Evolutionary conservation across 352 stramenopile genomes (phyloP).

Genomic region (Phytopythium oedochilum): DNA sequence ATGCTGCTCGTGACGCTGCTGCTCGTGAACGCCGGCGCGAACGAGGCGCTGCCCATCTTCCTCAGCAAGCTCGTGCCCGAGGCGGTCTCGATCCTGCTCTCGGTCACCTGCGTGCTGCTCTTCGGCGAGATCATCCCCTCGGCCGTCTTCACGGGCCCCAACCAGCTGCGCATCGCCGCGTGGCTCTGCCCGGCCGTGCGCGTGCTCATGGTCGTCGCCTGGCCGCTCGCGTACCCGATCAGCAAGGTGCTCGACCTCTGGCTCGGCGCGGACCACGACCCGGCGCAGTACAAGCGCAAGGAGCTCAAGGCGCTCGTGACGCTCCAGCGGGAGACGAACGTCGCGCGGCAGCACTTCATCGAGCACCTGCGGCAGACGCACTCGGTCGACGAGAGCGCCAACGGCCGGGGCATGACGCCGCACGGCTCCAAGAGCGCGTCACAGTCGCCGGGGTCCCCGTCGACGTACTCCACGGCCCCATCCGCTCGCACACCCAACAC

Average conservation of each 20-base stretch:
- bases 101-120: slow-evolving; percentile 92
- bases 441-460: not conserved
- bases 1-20: slow-evolving; percentile 93
- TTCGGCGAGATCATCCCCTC: slow-evolving; percentile 97
- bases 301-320: slow-evolving; percentile 89
- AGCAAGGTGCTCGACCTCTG: slow-evolving; percentile 86
- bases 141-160: slow-evolving; percentile 93
- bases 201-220: slow-evolving; percentile 83
- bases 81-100: slow-evolving; percentile 91
- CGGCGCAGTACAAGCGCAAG: slow-evolving; percentile 81
- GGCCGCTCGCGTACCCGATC: slow-evolving; percentile 90
- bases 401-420: slow-evolving; percentile 8
- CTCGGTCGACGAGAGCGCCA: slow-evolving; percentile 10
- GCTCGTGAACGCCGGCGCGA: slow-evolving; percentile 91
- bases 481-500: slow-evolving; percentile 26
- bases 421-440: not conserved
- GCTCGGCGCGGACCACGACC: slow-evolving; percentile 77
- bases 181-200: slow-evolving; percentile 82
- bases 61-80: slow-evolving; percentile 87
- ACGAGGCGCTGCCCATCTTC: slow-evolving; percentile 94
- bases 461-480: slow-evolving; percentile 16
- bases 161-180: slow-evolving; percentile 89
- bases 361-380: slow-evolving; percentile 33
- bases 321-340: slow-evolving; percentile 57
- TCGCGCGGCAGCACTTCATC: slow-evolving; percentile 24